Percentiles rank a stretch among this genome's conserved stretches.
Evolutionary conservation across 768 basidiomycete species (phyloP).

Genomic region (Tylopilus felleus): DNA sequence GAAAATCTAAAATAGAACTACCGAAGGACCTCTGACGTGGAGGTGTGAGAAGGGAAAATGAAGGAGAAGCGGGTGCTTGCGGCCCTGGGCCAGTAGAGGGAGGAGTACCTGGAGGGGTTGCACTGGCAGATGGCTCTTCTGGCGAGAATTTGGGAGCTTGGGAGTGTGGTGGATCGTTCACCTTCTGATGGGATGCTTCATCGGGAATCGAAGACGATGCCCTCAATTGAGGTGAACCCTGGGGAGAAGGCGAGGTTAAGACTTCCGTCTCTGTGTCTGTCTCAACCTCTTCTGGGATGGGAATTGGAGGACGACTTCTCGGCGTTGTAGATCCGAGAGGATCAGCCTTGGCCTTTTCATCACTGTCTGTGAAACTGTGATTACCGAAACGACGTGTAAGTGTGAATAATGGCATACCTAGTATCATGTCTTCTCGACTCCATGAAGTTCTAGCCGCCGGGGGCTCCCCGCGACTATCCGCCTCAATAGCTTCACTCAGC

Average conservation of each 20-base stretch:
- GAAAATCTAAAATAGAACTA: conserved; percentile 46
- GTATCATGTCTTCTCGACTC: conserved; percentile 17
- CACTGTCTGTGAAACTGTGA: conserved; percentile 33
- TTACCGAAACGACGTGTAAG: not conserved
- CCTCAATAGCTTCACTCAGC: conserved; percentile 27
- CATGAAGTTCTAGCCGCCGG: conserved; percentile 9
- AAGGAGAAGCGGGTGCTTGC: conserved; percentile 6
- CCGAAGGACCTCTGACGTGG: conserved; percentile 42
- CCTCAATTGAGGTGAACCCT: conserved; percentile 15
- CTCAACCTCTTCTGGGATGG: conserved; percentile 15
- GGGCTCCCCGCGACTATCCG: conserved; percentile 23
- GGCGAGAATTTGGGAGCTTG: not conserved
- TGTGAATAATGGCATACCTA: conserved; percentile 15
- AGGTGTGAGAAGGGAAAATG: conserved; percentile 42
- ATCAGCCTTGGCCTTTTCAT: conserved; percentile 32
- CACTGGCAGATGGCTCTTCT: conserved; percentile 10
- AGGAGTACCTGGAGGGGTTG: conserved; percentile 28
- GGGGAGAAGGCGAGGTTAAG: conserved; percentile 22
- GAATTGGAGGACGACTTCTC: conserved; percentile 16
- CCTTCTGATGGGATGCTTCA: conserved; percentile 17
- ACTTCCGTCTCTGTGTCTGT: conserved; percentile 29
- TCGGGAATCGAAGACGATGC: conserved; percentile 2
- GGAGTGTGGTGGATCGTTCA: conserved; percentile 16
- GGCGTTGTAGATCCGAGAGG: conserved; percentile 28
- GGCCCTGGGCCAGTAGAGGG: conserved; percentile 6